Base-by-base conservation (phyloP, 129 eudicot species). In the Saposhnikovia divaricata region DNA sequence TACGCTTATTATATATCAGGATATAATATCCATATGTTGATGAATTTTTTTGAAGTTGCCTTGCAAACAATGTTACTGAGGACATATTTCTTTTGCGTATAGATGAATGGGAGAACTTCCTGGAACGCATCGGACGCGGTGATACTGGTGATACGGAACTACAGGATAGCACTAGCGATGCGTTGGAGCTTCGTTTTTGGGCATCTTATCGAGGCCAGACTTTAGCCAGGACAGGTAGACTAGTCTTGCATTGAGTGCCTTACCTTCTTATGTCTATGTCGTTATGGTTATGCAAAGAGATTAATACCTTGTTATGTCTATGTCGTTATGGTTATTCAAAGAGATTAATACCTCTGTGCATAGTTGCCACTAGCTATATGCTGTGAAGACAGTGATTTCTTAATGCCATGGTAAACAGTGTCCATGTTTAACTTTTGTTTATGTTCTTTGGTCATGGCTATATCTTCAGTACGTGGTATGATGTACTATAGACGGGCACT, bases 181-280 rank as follows among this genome's bases (percentile, higher is more conserved):
- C 90, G 28, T 76, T 90, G 84, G 98, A 95, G 87, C 97, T 95
- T 66, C 90, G 98, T 21, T 92, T 95, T 89, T 95, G 98, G 98
- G 97, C 89, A 81, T 95, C 98, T 78, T 95, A 95, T 85, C 87
- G 98, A n/a, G 98, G 98, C 59, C 98, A 95, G 78, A 95, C 98
- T 47, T 84, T 95, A 79, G 89, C 98, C 59, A 89, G 98, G 81
- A 95, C 98, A 83, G 98, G 98, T 95, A 78, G 88, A 80, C 74
- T 72, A 55, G 65, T 19, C 74, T 44, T 21, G 14, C 48, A 76
- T 40, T 74, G 25, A 39, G 76, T 61, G 5, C 10, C 37, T 61
- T 61, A 9, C 16, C 69, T 61, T 61, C 69, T 61, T 25, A 61
- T 61, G 34, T 61, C 68, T n/a, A 7, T 57, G 66, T 57, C 28